Evolutionary conservation across 1,139 yeast genomes (phyloP), one percentile per base, ranked within the genome.

Genomic region (Sugiyamaella novakii): DNA sequence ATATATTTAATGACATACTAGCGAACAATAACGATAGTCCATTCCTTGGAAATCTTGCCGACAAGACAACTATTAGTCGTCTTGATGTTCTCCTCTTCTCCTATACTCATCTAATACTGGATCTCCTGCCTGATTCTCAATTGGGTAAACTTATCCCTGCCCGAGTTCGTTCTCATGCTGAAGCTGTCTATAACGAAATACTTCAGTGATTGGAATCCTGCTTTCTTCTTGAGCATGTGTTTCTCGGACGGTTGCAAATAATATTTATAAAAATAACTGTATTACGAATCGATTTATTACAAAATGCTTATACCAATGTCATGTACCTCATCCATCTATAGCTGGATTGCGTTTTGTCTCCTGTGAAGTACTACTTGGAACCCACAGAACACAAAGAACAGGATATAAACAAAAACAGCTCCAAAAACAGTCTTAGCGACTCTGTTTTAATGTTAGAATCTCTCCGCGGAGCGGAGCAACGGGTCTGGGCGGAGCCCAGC

Each of bases 361-460:
- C 74, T 77, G 59, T 82, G 80, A 57, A 84, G 67, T 52, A 74
- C 66, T 37, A 88, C 81, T 68, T 92, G 97, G 60, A 81, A 81
- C 2, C 97, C 97, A 69, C 98, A 92, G 72, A 89, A 91, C 25
- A 82, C 74, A 63, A 91, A 84, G 75, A 89, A 88, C 38, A 75
- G 77, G 51, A 83, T 70, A 67, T 92, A 92, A 10, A 92, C 92
- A 54, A 85, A 68, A 5, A 91, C 97, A 19, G 98, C 97, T 41
- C 91, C 84, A 68, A 85, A 86, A 15, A 92, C 83, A 2, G 98
- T 92, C 55, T 80, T 79, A 29, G 98, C 96, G 39, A 91, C 98
- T 15, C 80, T 76, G 27, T 21, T n/a, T 36, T 7, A 38, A 39
- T 49, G 50, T 54, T 17, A 17, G 12, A 25, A 35, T n/a, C n/a